A percentile compares a stretch with the other conserved stretches of the same genome.
These are phyloP conservation scores for Oehlia diaphana DNA, from an alignment of 192 early-diverging fungal species.

Conservation along the genomic window DNA sequence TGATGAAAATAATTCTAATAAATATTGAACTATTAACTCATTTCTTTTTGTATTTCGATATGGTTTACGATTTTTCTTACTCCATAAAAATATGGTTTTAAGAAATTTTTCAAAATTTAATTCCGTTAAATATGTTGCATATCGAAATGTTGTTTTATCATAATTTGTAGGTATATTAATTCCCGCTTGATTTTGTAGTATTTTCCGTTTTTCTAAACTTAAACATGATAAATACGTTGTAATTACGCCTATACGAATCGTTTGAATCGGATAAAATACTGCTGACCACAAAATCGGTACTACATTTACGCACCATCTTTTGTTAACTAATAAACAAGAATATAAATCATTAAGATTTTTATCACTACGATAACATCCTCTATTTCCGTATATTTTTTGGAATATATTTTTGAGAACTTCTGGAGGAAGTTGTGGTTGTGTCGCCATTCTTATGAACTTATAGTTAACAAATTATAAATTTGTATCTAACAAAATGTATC, in stretches of 20 bases:
- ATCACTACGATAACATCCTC: not conserved
- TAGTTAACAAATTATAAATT: too few species aligned
- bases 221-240: constrained; percentile 1
- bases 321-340: constrained; percentile 11
- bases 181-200: not conserved
- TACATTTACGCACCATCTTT: not conserved
- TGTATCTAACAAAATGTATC: too few species aligned
- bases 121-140: not conserved
- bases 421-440: not conserved
- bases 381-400: not conserved
- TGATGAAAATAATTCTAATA: constrained; percentile 14
- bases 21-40: not conserved
- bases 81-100: constrained; percentile 7
- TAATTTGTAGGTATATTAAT: not conserved
- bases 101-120: constrained; percentile 23
- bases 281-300: constrained; percentile 12
- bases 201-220: not conserved
- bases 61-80: not conserved
- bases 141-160: not conserved
- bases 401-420: not conserved
- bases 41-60: not conserved
- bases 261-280: constrained; percentile 11
- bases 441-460: too few species aligned
- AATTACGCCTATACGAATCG: not conserved
- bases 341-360: not conserved